Conservation (phyloP, 371 early-diverging fungal genomes). For the Furculomyces boomerangus region DNA sequence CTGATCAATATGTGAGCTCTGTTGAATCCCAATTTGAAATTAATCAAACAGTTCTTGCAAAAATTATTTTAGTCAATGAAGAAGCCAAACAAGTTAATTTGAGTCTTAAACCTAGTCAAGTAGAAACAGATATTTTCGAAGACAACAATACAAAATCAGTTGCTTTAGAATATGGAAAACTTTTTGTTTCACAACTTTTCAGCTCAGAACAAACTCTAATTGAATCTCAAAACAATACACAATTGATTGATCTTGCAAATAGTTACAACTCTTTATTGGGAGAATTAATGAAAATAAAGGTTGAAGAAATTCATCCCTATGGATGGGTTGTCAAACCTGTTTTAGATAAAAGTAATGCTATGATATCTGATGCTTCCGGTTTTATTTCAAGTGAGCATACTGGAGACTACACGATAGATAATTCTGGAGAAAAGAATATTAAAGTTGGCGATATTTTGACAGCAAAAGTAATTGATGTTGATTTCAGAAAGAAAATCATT, state of each 20-base stretch:
- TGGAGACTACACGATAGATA: neutral
- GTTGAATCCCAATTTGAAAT: conserved; percentile 24
- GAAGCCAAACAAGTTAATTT: neutral
- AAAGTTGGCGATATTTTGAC: conserved; percentile 26
- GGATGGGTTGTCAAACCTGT: conserved; percentile 34
- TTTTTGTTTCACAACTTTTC: conserved; percentile 3
- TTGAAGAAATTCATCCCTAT: conserved; percentile 32
- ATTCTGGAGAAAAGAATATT: conserved; percentile 10
- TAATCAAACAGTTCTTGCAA: conserved; percentile 45
- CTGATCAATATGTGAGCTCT: conserved; percentile 37
- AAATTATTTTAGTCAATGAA: conserved; percentile 27
- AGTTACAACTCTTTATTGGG: conserved; percentile 10
- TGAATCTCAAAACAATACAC: conserved; percentile 19
- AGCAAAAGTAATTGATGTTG: conserved; percentile 44
- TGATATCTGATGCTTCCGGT: conserved; percentile 17
- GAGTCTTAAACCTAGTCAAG: neutral
- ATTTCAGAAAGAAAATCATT: conserved; percentile 31
- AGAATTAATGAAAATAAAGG: conserved; percentile 20
- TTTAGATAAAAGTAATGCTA: neutral
- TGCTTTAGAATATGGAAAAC: conserved; percentile 13
- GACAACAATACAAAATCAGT: neutral
- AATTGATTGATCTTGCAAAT: neutral
- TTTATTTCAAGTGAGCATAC: conserved; percentile 31
- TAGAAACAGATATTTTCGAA: neutral
- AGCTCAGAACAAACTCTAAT: conserved; percentile 23